These are phyloP conservation scores for Alternaria longipes DNA, from an alignment of 2,329 filamentous ascomycete species.

Conservation along the genomic window DNA sequence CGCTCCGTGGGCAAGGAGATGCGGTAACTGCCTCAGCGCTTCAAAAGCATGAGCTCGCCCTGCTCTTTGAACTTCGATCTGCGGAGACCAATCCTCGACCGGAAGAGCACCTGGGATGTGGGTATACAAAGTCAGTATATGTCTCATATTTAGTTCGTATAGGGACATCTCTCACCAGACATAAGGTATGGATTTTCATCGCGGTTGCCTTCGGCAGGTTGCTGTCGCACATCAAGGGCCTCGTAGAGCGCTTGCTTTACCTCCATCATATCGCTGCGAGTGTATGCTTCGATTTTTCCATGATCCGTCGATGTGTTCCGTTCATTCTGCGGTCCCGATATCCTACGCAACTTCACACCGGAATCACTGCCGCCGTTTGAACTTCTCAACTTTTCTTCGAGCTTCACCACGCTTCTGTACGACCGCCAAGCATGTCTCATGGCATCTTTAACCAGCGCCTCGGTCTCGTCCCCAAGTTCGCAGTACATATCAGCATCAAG, in stretches of 20 bases:
- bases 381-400: conserved; percentile 26
- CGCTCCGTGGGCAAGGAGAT: background rate
- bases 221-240: background rate
- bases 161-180: background rate
- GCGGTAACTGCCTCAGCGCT: background rate
- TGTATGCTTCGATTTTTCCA: background rate
- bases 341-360: background rate
- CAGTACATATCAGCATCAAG: conserved; percentile 22
- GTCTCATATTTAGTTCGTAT: no score
- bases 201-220: background rate
- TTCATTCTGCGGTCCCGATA: background rate
- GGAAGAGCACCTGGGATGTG: background rate
- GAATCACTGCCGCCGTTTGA: background rate
- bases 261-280: background rate
- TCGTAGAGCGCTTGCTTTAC: background rate
- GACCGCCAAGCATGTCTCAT: conserved; percentile 33
- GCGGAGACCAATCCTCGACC: background rate
- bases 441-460: conserved; percentile 19
- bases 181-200: conserved; percentile 4
- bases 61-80: background rate
- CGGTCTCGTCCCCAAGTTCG: conserved; percentile 16
- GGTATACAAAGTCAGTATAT: no score
- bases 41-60: conserved; percentile 1
- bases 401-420: conserved; percentile 28
- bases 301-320: background rate